Base-by-base conservation (phyloP, 805 yeast species). In the Sugiyamaella lignohabitans region DNA sequence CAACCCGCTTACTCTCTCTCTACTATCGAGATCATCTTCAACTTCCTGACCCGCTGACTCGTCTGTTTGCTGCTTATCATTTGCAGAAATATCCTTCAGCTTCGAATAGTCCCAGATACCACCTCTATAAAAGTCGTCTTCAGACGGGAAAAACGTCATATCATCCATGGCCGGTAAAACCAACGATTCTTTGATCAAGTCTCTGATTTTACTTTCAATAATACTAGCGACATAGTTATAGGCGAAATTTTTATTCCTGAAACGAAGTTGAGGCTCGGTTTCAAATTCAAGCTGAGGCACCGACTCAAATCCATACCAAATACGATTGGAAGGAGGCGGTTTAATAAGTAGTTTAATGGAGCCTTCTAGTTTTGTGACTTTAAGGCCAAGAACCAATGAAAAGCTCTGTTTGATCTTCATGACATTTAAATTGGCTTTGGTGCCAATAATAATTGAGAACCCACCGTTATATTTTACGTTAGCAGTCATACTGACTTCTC, bases 81-180 rank as follows among this genome's bases (percentile, higher is more conserved):
- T 34, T 4, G 47, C 32, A 1, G 18, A 42, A 5, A 22, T 18
- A n/a, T 20, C 24, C 19, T 46, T 27, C 8, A 27, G 32, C 11
- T 27, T 14, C 32, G 70, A 8, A 27, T 27, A 27, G 53, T 83
- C 88, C 98, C 98, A 91, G 20, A 91, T 79, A 16, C 98, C 98
- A 43, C 96, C 98, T 53, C 96, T 75, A 62, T 80, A 93, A 11
- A 87, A 64, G 53, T 87, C 95, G 35, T 66, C 72, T 2, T 66
- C 63, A 0, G 96, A 80, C 46, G 77, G 70, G 58, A 72, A 84
- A 59, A 86, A 84, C 0, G 80, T 77, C 36, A 87, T 63, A 61
- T 91, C 98, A 63, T 91, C 98, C 88, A 87, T 84, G 57, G 73
- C 80, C 1, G 98, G 98, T 27, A 77, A 63, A 0, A 93, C 98